A percentile compares a stretch with the other conserved stretches of the same genome.
These are phyloP conservation scores for Stagonosporopsis vannaccii DNA, from an alignment of 2,329 filamentous ascomycete genomes.

Conservation along the genomic window DNA sequence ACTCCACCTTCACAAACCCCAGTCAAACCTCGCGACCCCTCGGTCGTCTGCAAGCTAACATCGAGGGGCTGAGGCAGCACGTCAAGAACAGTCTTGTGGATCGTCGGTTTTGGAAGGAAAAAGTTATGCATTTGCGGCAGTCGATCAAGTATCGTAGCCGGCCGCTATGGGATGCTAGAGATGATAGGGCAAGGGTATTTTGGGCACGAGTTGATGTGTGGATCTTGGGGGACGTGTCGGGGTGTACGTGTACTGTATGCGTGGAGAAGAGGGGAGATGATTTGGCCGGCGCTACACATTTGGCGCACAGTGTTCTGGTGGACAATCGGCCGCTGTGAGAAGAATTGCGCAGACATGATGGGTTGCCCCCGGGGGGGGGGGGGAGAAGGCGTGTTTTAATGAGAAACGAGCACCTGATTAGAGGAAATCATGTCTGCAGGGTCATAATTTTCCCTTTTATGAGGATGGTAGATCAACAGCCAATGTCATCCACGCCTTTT, in stretches of 20 bases:
- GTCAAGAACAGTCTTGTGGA: background rate
- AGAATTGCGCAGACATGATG: background rate
- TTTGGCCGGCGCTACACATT: background rate
- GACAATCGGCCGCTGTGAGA: background rate
- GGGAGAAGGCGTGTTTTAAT: background rate
- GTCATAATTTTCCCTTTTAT: background rate
- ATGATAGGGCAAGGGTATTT: background rate
- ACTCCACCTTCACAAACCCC: background rate
- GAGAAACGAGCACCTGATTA: background rate
- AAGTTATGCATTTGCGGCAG: background rate
- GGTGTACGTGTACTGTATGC: background rate
- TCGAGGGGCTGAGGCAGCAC: background rate
- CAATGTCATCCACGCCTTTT: background rate
- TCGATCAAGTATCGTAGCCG: background rate
- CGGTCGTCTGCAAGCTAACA: background rate
- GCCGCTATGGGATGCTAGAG: background rate
- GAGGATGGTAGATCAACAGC: background rate
- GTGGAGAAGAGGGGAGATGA: background rate
- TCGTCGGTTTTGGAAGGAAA: background rate
- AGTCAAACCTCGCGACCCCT: background rate
- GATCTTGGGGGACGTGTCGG: background rate
- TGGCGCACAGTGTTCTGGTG: background rate
- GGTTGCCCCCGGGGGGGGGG: too few species aligned
- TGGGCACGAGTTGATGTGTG: background rate
- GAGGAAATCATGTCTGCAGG: too few species aligned